Evolutionary conservation across 2,329 filamentous ascomycete genomes (phyloP).

Genomic region (Phoma sp.): DNA sequence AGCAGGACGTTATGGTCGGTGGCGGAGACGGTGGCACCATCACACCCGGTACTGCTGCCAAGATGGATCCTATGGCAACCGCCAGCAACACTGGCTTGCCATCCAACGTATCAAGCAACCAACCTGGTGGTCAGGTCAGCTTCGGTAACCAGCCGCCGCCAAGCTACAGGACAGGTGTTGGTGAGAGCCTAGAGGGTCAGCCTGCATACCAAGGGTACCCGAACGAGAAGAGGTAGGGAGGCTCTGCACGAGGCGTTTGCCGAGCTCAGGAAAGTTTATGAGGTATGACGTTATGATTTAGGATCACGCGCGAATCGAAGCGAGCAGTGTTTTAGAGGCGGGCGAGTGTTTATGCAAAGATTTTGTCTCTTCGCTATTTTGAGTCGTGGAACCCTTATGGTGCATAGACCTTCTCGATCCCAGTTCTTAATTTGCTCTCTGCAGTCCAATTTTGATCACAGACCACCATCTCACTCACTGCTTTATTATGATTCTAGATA

Average conservation of each 20-base stretch:
- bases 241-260: not conserved
- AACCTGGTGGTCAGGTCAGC: slow-evolving; percentile 39
- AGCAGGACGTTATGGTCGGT: slow-evolving; percentile 70
- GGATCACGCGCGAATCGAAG: not conserved
- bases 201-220: slow-evolving; percentile 40
- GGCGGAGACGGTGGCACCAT: slow-evolving; percentile 64
- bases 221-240: slow-evolving; percentile 39
- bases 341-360: no score
- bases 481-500: no score
- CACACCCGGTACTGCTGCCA: slow-evolving; percentile 47
- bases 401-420: no score
- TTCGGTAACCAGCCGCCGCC: slow-evolving; percentile 47
- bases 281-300: slow-evolving; percentile 31
- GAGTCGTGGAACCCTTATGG: no score
- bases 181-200: slow-evolving; percentile 46
- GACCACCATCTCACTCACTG: no score
- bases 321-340: no score
- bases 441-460: no score
- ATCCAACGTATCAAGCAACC: slow-evolving; percentile 30
- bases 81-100: slow-evolving; percentile 39
- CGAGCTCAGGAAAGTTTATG: slow-evolving; percentile 8
- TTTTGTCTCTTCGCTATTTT: no score
- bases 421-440: no score
- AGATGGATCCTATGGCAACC: slow-evolving; percentile 41
- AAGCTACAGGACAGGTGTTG: slow-evolving; percentile 43